Evolutionary conservation across 2,329 filamentous ascomycete genomes (phyloP).

Genomic region (Emericellopsis cladophorae): DNA sequence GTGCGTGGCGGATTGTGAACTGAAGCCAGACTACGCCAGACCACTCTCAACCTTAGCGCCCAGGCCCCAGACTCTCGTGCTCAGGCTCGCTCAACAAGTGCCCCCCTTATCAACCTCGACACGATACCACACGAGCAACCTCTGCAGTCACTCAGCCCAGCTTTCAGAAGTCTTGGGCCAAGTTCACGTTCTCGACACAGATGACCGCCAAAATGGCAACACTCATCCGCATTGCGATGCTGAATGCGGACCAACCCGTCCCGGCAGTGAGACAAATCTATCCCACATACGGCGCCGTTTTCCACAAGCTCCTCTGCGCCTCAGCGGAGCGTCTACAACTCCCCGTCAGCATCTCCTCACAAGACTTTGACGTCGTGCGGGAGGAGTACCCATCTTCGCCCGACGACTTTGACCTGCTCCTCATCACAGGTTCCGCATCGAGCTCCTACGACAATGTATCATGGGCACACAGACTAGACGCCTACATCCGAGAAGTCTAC

Average conservation of each 20-base stretch:
- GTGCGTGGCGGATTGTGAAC: no score
- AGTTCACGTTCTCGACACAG: conserved; percentile 51
- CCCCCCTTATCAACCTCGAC: no score
- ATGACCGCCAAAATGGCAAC: conserved; percentile 1
- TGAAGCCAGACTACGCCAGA: no score
- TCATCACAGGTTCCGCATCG: conserved; percentile 22
- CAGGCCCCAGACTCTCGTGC: no score
- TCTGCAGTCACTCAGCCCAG: conserved; percentile 53
- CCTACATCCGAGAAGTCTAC: conserved; percentile 14
- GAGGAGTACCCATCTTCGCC: conserved; percentile 18
- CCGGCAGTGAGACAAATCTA: conserved; percentile 6
- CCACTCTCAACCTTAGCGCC: no score
- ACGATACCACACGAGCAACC: conserved; percentile 8
- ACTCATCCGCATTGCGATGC: conserved; percentile 9
- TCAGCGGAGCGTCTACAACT: conserved; percentile 6
- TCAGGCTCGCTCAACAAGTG: no score
- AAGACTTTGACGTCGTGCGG: conserved; percentile 19
- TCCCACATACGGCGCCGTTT: conserved; percentile 8
- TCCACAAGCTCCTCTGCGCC: conserved; percentile 7
- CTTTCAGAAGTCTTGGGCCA: conserved; percentile 82
- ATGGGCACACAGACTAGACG: conserved; percentile 9
- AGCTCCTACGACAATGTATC: conserved; percentile 16
- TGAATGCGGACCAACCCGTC: conserved; percentile 9
- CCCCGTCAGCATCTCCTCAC: conserved; percentile 9
- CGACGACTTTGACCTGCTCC: conserved; percentile 17